Percentiles rank a stretch among this genome's conserved stretches.
phyloP scores from a whole-genome alignment of 257 asterid genomes.

The Leonotis leonurus region DNA sequence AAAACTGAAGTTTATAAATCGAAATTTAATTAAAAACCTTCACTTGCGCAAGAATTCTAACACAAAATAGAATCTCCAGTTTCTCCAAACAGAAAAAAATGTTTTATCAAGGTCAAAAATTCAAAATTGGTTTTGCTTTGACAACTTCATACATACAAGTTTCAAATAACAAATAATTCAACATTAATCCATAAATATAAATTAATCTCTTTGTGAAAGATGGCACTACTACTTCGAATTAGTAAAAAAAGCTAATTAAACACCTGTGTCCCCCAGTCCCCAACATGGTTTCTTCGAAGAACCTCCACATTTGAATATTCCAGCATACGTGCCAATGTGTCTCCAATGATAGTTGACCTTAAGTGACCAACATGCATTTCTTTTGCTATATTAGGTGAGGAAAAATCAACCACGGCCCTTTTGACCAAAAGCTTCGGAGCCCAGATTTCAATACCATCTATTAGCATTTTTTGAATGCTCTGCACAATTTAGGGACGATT shows the following conservation, averaged over 20 bases:
- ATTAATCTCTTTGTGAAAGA: not conserved
- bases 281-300: conserved; percentile 89
- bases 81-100: not conserved
- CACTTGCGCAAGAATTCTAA: not conserved
- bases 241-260: conserved; percentile 7
- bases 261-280: conserved; percentile 99
- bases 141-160: not conserved
- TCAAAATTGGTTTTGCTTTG: not conserved
- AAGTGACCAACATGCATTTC: conserved; percentile 99
- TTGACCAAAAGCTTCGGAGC: conserved; percentile 76
- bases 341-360: conserved; percentile 92
- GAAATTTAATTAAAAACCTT: not conserved
- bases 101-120: not conserved
- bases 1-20: not conserved
- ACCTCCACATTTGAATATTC: conserved; percentile 86
- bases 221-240: not conserved
- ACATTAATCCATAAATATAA: not conserved
- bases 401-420: conserved; percentile 82
- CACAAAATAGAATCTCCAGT: not conserved
- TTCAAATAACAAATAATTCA: not conserved
- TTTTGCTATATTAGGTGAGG: conserved; percentile 96
- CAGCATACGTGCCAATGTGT: conserved; percentile 88
- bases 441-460: conserved; percentile 76
- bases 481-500: conserved; percentile 27
- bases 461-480: conserved; percentile 79